A percentile compares a stretch with the other conserved stretches of the same genome.
phyloP scores from a whole-genome alignment of 768 basidiomycete genomes.

The Paxillus involutus region DNA sequence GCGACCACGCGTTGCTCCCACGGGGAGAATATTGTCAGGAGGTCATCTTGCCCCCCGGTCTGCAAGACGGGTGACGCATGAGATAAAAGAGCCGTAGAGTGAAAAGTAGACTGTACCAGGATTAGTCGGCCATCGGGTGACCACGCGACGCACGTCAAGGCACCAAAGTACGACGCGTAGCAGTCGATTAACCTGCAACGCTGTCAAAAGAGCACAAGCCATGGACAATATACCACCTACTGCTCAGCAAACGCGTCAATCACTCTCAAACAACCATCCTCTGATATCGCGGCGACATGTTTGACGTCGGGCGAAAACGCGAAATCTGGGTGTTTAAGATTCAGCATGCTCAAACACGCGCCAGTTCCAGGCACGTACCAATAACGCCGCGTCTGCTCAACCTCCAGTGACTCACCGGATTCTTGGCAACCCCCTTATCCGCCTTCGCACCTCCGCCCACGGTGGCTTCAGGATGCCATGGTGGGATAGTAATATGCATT shows the following conservation, averaged over 20 bases:
- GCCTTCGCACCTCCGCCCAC: conserved; percentile 32
- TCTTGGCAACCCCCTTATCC: conserved; percentile 76
- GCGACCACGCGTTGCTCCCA: conserved; percentile 94
- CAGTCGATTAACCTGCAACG: conserved; percentile 79
- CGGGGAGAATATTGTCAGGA: conserved; percentile 91
- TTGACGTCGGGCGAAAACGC: conserved; percentile 93
- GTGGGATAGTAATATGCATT: conserved; percentile 79
- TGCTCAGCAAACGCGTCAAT: conserved; percentile 87
- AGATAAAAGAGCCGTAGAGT: background rate
- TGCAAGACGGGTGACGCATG: conserved; percentile 28
- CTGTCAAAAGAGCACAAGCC: conserved; percentile 2
- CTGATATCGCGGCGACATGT: conserved; percentile 85
- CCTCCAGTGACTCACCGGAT: conserved; percentile 91
- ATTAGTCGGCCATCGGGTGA: conserved; percentile 95
- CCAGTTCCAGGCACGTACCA: conserved; percentile 44
- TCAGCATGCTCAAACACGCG: background rate
- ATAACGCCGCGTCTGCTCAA: conserved; percentile 70
- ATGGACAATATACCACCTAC: conserved; percentile 41
- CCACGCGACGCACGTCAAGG: conserved; percentile 89
- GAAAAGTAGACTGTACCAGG: conserved; percentile 44
- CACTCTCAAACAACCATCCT: conserved; percentile 89
- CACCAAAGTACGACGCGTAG: conserved; percentile 93
- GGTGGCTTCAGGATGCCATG: conserved; percentile 71
- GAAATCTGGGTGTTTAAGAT: conserved; percentile 55
- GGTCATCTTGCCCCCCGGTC: conserved; percentile 97